phyloP scores from a whole-genome alignment of 1,284 basidiomycete species.

The Singerocomus rubriflavus region DNA sequence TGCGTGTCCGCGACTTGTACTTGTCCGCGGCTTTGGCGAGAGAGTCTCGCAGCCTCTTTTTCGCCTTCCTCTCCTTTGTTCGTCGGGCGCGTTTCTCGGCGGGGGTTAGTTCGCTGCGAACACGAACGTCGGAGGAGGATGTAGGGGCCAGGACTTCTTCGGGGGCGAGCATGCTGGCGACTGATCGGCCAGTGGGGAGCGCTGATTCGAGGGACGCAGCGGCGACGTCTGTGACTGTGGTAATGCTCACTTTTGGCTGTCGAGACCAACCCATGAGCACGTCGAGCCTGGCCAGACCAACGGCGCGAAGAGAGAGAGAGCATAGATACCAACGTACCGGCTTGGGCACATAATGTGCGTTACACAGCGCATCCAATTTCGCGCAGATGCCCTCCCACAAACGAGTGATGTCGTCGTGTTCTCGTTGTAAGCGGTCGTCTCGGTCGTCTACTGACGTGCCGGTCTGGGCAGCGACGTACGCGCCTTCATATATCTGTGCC shows the following conservation, averaged over 20 bases:
- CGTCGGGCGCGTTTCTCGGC: slow-evolving; percentile 75
- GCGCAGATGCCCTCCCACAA: slow-evolving; percentile 85
- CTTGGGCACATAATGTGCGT: slow-evolving; percentile 95
- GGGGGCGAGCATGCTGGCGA: slow-evolving; percentile 84
- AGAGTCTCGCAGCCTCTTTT: slow-evolving; percentile 68
- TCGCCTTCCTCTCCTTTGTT: slow-evolving; percentile 73
- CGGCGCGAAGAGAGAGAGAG: neutral
- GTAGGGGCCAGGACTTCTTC: slow-evolving; percentile 83
- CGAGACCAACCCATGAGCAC: neutral
- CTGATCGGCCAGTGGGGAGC: slow-evolving; percentile 78
- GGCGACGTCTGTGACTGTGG: slow-evolving; percentile 82
- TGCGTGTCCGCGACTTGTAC: slow-evolving; percentile 45
- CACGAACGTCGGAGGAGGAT: slow-evolving; percentile 50
- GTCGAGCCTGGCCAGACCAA: neutral
- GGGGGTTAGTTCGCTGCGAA: slow-evolving; percentile 82
- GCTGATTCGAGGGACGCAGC: slow-evolving; percentile 89
- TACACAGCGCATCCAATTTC: slow-evolving; percentile 92
- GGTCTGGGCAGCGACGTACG: slow-evolving; percentile 71
- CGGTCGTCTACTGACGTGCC: slow-evolving; percentile 66
- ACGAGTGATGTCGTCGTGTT: slow-evolving; percentile 83
- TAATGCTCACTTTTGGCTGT: slow-evolving; percentile 88
- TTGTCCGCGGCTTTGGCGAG: slow-evolving; percentile 69
- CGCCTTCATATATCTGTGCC: slow-evolving; percentile 95
- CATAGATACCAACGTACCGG: slow-evolving; percentile 50
- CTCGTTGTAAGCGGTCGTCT: slow-evolving; percentile 85